Conservation (phyloP, 2,329 filamentous ascomycete genomes). For the Orbilia oligospora region DNA sequence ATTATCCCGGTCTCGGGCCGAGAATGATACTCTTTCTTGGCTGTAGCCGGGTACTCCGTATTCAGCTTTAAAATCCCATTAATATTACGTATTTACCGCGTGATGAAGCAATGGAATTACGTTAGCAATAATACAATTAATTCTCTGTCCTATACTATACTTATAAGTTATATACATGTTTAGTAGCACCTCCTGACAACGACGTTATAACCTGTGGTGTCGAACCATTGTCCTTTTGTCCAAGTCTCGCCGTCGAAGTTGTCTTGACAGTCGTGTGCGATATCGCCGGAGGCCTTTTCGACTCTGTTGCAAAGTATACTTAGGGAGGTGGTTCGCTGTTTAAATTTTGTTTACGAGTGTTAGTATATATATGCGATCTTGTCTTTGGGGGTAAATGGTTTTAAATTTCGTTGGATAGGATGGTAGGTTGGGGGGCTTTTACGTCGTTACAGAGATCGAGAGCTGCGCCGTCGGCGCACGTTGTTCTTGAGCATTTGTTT, state of each 20-base stretch:
- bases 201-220: conserved; percentile 1
- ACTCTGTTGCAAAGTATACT: conserved; percentile 2
- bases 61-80: too few species aligned
- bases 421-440: background rate
- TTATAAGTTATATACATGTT: too few species aligned
- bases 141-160: too few species aligned
- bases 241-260: background rate
- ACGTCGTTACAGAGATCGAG: conserved; percentile 21
- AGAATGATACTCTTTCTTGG: too few species aligned
- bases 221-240: conserved; percentile 14
- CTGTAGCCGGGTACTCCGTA: too few species aligned
- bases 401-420: too few species aligned
- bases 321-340: background rate
- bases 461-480: background rate
- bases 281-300: background rate
- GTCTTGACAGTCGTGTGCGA: background rate
- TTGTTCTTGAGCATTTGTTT: background rate
- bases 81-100: too few species aligned
- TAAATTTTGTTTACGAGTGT: background rate
- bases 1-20: background rate
- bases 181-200: too few species aligned
- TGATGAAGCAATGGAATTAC: too few species aligned
- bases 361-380: background rate
- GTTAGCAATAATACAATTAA: too few species aligned
- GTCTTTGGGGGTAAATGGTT: too few species aligned